Conservation (phyloP, 768 basidiomycete genomes). For the Auriscalpium orientale region DNA sequence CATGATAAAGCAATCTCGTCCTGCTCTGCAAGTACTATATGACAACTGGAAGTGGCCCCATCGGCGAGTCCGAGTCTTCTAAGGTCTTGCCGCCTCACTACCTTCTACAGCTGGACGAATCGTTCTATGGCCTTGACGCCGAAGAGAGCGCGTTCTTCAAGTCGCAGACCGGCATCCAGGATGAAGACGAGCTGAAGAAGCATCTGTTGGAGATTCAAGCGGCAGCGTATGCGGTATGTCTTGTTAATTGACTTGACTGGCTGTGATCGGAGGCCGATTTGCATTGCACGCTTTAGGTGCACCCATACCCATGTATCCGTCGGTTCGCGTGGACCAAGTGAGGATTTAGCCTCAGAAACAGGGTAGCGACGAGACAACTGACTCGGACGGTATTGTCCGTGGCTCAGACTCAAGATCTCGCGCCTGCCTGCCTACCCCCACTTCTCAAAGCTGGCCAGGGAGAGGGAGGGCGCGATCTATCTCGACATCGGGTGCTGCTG, state of each 20-base stretch:
- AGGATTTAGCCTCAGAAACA: not conserved
- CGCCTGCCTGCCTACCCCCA: slow-evolving; percentile 19
- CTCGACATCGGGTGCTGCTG: slow-evolving; percentile 42
- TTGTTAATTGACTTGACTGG: not conserved
- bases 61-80: too few species aligned
- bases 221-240: slow-evolving; percentile 23
- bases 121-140: slow-evolving; percentile 3
- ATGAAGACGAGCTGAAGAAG: slow-evolving; percentile 22
- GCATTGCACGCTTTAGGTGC: slow-evolving; percentile 12
- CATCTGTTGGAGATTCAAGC: slow-evolving; percentile 23
- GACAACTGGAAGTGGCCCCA: too few species aligned
- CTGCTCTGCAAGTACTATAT: too few species aligned
- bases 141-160: slow-evolving; percentile 17
- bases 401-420: slow-evolving; percentile 18
- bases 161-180: slow-evolving; percentile 22
- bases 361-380: not conserved
- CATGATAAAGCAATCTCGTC: too few species aligned
- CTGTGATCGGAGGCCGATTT: not conserved
- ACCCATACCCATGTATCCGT: slow-evolving; percentile 27
- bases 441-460: slow-evolving; percentile 29
- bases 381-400: not conserved
- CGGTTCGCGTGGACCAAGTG: slow-evolving; percentile 18
- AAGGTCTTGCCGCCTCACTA: too few species aligned
- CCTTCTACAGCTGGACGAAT: not conserved
- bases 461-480: slow-evolving; percentile 29